A percentile compares a stretch with the other conserved stretches of the same genome.
Evolutionary conservation across 2,329 filamentous ascomycete genomes (phyloP).

Genomic region (Bipolaris cookei): DNA sequence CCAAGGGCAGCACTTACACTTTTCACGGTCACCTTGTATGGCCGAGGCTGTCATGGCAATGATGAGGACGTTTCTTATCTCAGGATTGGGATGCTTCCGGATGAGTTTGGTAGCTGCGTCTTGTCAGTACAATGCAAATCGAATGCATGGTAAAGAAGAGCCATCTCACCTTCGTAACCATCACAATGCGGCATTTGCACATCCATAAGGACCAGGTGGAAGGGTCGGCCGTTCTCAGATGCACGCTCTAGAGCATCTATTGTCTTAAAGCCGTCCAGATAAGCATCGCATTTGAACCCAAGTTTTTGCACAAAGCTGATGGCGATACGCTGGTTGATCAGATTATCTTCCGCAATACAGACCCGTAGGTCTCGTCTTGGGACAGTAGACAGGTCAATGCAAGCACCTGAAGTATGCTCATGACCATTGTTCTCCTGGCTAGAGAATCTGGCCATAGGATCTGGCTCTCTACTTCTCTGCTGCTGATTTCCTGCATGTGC

Average conservation of each 20-base stretch:
- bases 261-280: constrained; percentile 86
- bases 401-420: constrained; percentile 45
- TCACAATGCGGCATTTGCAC: constrained; percentile 95
- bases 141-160: not conserved
- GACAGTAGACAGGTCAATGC: constrained; percentile 67
- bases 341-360: constrained; percentile 94
- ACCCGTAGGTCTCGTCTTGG: constrained; percentile 80
- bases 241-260: constrained; percentile 82
- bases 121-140: constrained; percentile 18
- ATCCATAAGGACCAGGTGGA: constrained; percentile 93
- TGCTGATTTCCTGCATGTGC: constrained; percentile 58
- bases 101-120: constrained; percentile 75
- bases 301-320: constrained; percentile 88
- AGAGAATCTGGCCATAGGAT: constrained; percentile 64
- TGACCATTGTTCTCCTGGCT: constrained; percentile 55
- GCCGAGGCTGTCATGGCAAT: constrained; percentile 97
- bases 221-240: constrained; percentile 74
- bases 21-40: constrained; percentile 92
- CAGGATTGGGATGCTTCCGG: constrained; percentile 75
- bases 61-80: constrained; percentile 82
- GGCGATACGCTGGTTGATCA: constrained; percentile 92
- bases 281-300: constrained; percentile 86
- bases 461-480: constrained; percentile 52
- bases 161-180: constrained; percentile 70
- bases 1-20: constrained; percentile 45